phyloP scores from a whole-genome alignment of 1,139 yeast genomes.

The Lodderomyces oxycetoniae region DNA sequence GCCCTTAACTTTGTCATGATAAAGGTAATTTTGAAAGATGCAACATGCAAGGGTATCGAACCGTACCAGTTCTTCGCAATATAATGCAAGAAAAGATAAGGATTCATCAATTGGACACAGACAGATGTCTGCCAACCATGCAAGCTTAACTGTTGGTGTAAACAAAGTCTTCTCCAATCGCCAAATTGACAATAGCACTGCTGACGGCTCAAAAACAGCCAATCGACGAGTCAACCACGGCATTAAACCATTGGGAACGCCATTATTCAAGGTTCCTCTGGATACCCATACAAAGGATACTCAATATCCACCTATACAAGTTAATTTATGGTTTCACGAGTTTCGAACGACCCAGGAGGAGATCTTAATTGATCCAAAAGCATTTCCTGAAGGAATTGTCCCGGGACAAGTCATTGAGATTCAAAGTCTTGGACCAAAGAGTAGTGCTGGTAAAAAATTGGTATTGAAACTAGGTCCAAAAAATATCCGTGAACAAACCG shows the following conservation, averaged over 20 bases:
- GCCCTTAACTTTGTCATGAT: too few relatives aligned
- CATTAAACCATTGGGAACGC: conserved; percentile 6
- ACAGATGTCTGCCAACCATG: conserved; percentile 22
- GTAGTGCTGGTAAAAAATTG: conserved; percentile 14
- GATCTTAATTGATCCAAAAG: conserved; percentile 55
- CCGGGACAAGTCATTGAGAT: conserved; percentile 78
- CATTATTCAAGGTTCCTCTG: conserved; percentile 9
- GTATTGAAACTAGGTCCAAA: conserved; percentile 22
- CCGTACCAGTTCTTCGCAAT: conserved; percentile 13
- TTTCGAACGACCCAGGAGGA: conserved; percentile 52
- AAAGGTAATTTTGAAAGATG: too few relatives aligned
- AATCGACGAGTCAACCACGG: conserved; percentile 12
- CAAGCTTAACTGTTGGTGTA: conserved; percentile 20
- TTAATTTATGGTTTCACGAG: conserved; percentile 77
- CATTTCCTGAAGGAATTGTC: conserved; percentile 52
- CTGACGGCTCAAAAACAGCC: conserved; percentile 14
- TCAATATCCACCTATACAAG: conserved; percentile 25
- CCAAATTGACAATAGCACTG: conserved; percentile 10
- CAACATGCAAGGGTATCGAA: conserved; percentile 31
- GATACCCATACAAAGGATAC: too few relatives aligned
- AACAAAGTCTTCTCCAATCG: conserved; percentile 8
- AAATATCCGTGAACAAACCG: conserved; percentile 13
- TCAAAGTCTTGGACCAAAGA: conserved; percentile 9
- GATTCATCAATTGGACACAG: not conserved
- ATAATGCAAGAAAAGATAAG: conserved; percentile 4